A percentile compares a stretch with the other conserved stretches of the same genome.
Conservation (phyloP, 2,329 filamentous ascomycete species). For the Paraphoma chrysanthemicola region DNA sequence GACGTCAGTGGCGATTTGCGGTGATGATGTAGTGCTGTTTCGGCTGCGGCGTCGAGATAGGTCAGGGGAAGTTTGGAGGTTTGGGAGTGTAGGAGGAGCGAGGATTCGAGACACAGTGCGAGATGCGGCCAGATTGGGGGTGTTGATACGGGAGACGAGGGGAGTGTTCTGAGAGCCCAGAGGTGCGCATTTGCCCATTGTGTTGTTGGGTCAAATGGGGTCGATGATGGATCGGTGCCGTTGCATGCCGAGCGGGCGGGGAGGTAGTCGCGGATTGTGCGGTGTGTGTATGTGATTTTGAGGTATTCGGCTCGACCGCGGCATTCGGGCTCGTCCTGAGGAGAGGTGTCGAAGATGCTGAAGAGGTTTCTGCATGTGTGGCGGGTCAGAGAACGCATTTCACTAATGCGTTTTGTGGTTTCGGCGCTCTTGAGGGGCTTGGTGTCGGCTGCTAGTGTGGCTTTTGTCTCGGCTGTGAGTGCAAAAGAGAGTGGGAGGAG, state of each 20-base stretch:
- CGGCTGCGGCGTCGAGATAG: conserved; percentile 28
- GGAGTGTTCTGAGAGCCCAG: conserved; percentile 29
- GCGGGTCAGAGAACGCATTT: conserved; percentile 24
- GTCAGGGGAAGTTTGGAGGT: conserved; percentile 26
- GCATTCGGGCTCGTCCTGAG: conserved; percentile 7
- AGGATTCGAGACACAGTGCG: conserved; percentile 24
- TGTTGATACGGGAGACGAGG: conserved; percentile 5
- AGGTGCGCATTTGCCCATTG: conserved; percentile 36
- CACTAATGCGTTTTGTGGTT: conserved; percentile 18
- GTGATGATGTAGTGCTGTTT: conserved; percentile 19
- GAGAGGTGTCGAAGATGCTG: conserved; percentile 25
- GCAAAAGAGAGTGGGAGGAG: conserved; percentile 36
- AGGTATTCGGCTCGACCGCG: conserved; percentile 13
- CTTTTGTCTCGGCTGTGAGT: conserved; percentile 23
- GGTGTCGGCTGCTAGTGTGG: conserved; percentile 24
- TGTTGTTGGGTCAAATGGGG: conserved; percentile 19
- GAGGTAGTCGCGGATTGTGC: conserved; percentile 31
- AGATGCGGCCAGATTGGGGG: conserved; percentile 28
- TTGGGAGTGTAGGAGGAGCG: conserved; percentile 19
- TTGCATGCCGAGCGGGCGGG: conserved; percentile 14
- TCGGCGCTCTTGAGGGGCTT: conserved; percentile 26
- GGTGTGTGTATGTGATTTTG: conserved; percentile 36
- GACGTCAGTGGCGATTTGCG: conserved; percentile 6
- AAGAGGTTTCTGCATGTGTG: conserved; percentile 30
- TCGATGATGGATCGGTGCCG: conserved; percentile 7